Evolutionary conservation across 371 early-diverging fungal genomes (phyloP), one percentile per base, ranked within the genome.

Genomic region (Rhizopus delemar): DNA sequence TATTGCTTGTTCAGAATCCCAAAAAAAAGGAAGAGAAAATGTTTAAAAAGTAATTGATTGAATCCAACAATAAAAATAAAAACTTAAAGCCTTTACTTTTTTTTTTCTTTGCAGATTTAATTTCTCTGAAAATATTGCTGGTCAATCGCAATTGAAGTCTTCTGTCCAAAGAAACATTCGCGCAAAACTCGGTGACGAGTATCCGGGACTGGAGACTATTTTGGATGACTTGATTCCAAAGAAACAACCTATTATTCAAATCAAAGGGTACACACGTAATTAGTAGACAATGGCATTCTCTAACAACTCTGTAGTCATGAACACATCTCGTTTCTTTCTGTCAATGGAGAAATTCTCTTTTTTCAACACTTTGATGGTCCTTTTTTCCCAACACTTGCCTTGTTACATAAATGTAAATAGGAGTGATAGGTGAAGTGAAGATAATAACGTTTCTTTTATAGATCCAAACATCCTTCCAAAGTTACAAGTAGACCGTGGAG

Each of bases 331-430:
- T 83, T 97, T 38, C 81, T 93, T 50, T 80, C 89, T 15, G 78
- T 93, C 46, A 90, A 95, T 77, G 87, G 87, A 59, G 86, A 89
- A 59, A 81, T 94, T 34, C 79, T 96, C 22, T 97, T 96, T 70
- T 96, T 94, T 82, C 92, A 96, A 70, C 90, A 92, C 64, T 96
- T 92, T 71, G 95, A 95, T 65, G 97, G 96, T 8, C 93, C 93
- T 51, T 90, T 86, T 59, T 86, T 84, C 51, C 99, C 98, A 22
- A 90, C 90, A 11, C 83, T 98, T 16, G 84, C 84, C 15, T 75
- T 98, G 22, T 75, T 98, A 35, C 97, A 97, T 76, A 86, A 91
- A 81, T 97, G 93, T 94, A 88, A 72, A 69, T 22, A 22, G 22
- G 22, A 1, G 22, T 22, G 22, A 22, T 22, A 22, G 22, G 22